These are phyloP conservation scores for Ilyonectria mors-panacis DNA, from an alignment of 2,329 filamentous ascomycete genomes.

Conservation along the genomic window DNA sequence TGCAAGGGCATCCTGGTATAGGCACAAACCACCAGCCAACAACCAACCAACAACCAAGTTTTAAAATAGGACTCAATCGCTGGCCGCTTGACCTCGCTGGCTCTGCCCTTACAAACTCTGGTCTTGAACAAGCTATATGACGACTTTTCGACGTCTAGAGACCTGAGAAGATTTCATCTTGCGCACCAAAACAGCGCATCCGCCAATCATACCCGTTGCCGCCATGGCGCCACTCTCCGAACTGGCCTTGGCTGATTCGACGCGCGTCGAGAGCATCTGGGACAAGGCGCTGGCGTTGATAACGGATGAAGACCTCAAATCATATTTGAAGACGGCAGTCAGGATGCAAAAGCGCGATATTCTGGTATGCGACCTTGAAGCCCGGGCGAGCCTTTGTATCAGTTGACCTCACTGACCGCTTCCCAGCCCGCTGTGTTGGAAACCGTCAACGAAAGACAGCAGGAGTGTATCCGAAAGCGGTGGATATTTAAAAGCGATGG, in stretches of 20 bases:
- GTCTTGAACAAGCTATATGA: too few species aligned
- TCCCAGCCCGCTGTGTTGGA: slow-evolving; percentile 1
- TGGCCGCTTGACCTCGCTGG: too few species aligned
- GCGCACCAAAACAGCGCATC: too few species aligned
- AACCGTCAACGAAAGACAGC: background rate
- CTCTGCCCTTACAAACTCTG: too few species aligned
- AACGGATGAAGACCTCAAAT: background rate
- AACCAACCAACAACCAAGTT: too few species aligned
- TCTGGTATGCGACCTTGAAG: background rate
- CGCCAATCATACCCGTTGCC: background rate
- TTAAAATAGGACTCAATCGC: too few species aligned
- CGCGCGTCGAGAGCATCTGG: background rate
- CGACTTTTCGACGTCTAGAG: too few species aligned
- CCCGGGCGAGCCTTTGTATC: background rate
- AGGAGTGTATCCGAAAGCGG: slow-evolving; percentile 6
- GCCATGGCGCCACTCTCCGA: background rate
- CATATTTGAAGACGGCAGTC: background rate
- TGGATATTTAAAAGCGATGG: slow-evolving; percentile 2
- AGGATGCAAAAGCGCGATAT: slow-evolving; percentile 1
- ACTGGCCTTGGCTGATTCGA: background rate
- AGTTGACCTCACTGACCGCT: background rate
- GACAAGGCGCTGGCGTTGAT: background rate
- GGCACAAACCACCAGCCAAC: too few species aligned
- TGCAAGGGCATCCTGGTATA: too few species aligned
- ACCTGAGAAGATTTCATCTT: too few species aligned